Evolutionary conservation across 192 early-diverging fungal genomes (phyloP).

Genomic region (Coemansia sp.): DNA sequence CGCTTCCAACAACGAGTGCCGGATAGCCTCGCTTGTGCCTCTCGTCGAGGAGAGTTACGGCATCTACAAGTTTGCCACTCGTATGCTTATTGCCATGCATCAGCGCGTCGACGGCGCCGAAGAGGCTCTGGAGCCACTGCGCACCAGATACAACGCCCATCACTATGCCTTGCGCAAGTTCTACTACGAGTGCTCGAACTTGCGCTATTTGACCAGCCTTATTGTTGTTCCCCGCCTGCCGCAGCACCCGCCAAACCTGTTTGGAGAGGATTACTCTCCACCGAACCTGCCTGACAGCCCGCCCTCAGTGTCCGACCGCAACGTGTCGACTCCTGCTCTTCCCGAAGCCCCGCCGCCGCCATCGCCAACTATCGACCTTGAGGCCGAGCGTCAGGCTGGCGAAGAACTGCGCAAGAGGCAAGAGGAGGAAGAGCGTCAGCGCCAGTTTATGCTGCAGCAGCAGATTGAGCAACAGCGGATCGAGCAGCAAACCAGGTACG

Average conservation of each 20-base stretch:
- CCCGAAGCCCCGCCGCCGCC: constrained; percentile 52
- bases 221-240: constrained; percentile 86
- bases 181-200: constrained; percentile 86
- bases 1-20: constrained; percentile 88
- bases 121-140: constrained; percentile 86
- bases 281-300: constrained; percentile 64
- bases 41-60: constrained; percentile 93
- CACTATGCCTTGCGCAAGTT: constrained; percentile 88
- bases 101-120: constrained; percentile 60
- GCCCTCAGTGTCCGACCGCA: constrained; percentile 22
- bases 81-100: constrained; percentile 97
- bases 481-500: constrained; percentile 72
- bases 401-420: constrained; percentile 66
- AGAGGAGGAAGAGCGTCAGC: constrained; percentile 66
- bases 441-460: constrained; percentile 55
- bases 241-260: constrained; percentile 80
- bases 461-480: constrained; percentile 62
- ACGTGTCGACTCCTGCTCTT: constrained; percentile 46
- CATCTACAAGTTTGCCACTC: constrained; percentile 94
- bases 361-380: constrained; percentile 63
- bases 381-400: constrained; percentile 61
- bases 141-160: constrained; percentile 80
- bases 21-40: constrained; percentile 94
- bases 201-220: constrained; percentile 91
- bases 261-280: constrained; percentile 65